A percentile compares a stretch with the other conserved stretches of the same genome.
phyloP scores from a whole-genome alignment of 2,329 filamentous ascomycete genomes.

The Conoideocrella luteorostrata region DNA sequence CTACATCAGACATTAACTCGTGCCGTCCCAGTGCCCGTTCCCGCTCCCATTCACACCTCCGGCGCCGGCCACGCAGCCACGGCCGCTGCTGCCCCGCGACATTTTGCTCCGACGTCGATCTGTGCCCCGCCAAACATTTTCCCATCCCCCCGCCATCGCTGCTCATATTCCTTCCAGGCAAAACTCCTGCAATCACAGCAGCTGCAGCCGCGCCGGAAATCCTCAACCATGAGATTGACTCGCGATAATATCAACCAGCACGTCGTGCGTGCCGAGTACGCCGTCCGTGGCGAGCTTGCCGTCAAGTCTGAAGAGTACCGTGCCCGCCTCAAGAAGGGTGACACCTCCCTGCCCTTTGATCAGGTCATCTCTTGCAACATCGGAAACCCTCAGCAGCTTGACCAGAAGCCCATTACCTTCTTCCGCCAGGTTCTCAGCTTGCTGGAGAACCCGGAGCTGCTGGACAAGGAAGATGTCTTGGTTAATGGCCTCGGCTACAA shows the following conservation, averaged over 20 bases:
- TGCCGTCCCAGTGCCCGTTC: too few species aligned
- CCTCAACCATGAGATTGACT: conserved; percentile 48
- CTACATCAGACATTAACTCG: too few species aligned
- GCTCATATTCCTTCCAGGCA: conserved; percentile 2
- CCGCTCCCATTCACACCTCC: too few species aligned
- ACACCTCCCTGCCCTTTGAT: conserved; percentile 66
- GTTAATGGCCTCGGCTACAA: conserved; percentile 75
- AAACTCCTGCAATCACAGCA: conserved; percentile 15
- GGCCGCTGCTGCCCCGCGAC: conserved; percentile 1
- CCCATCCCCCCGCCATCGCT: conserved; percentile 5
- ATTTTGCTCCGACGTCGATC: conserved; percentile 1
- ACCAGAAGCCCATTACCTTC: conserved; percentile 98
- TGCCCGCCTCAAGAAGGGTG: conserved; percentile 58
- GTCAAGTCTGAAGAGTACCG: conserved; percentile 90
- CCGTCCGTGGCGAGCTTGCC: conserved; percentile 91
- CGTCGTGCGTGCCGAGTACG: conserved; percentile 84
- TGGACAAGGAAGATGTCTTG: conserved; percentile 78
- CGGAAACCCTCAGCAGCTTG: conserved; percentile 96
- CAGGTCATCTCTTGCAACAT: conserved; percentile 96
- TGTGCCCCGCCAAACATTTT: conserved; percentile 10
- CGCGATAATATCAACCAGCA: conserved; percentile 89
- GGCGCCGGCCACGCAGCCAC: background rate
- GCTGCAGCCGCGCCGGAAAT: conserved; percentile 21
- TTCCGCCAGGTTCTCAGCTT: conserved; percentile 95
- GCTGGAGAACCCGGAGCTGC: conserved; percentile 79